Evolutionary conservation across 163 green algal genomes (phyloP), one percentile per base, ranked within the genome.

Genomic region (Trebouxiophyceae sp.): DNA sequence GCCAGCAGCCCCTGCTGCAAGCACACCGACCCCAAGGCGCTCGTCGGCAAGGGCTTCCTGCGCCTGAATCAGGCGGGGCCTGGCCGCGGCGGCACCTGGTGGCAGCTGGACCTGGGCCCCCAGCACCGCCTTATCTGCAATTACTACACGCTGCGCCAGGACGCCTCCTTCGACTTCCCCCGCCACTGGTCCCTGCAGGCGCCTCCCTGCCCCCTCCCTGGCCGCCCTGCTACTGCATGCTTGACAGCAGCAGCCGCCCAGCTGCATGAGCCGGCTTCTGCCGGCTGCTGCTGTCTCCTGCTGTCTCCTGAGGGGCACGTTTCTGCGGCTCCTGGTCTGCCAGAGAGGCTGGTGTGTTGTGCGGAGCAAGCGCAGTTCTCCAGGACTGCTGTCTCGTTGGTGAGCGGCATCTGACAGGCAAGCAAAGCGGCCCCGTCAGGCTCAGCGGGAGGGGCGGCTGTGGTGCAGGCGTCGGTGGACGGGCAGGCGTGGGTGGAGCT

Each of bases 131-230:
- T 96, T n/a, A 63, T 80, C 32, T 83, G 78, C 75, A 95, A 90
- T 58, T 88, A 89, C 74, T 95, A 96, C 84, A 90, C 81, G 2
- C 69, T 96, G 54, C 77, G 89, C 0, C 81, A 91, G 34, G 89
- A 96, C 69, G 84, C 72, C 33, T 91, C 81, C 3, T 44, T 60
- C 20, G 87, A 92, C 64, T 95, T 83, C 60, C 71, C 80, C 27
- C 77, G 89, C 26, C 78, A 63, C 72, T 96, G 89, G 89, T 66
- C 70, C 32, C 75, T 95, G 79, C 84, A 93, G 80, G 86, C 83
- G n/a, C n/a, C n/a, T n/a, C n/a, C n/a, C n/a, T n/a, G n/a, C n/a
- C n/a, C n/a, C n/a, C n/a, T n/a, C n/a, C n/a, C n/a, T n/a, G n/a
- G n/a, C n/a, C n/a, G n/a, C n/a, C n/a, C n/a, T n/a, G n/a, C n/a